Conservation (phyloP, 305 asterid genomes). For the Fraxinus paxiana region DNA sequence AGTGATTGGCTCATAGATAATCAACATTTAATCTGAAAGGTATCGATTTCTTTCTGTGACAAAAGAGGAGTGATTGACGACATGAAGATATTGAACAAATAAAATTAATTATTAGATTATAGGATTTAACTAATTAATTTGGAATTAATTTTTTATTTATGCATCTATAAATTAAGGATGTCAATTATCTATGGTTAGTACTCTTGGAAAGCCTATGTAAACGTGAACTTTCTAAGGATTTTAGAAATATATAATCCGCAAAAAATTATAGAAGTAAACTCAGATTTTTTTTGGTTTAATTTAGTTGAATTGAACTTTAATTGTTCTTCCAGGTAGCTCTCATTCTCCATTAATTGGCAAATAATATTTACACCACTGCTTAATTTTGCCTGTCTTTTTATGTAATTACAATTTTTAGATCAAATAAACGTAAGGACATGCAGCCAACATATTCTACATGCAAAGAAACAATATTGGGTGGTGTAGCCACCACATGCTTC, state of each 20-base stretch:
- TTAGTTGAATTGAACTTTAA: not conserved
- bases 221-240: not conserved
- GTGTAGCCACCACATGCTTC: not conserved
- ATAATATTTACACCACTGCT: not conserved
- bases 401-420: not conserved
- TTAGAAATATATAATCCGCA: not conserved
- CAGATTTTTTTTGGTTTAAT: not conserved
- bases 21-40: not conserved
- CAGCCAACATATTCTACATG: not conserved
- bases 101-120: not conserved
- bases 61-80: not conserved
- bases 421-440: not conserved
- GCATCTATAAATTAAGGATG: not conserved
- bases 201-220: not conserved
- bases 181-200: not conserved
- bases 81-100: not conserved
- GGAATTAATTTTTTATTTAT: not conserved
- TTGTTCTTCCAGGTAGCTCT: not conserved
- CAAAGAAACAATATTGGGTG: not conserved
- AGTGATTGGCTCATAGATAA: not conserved
- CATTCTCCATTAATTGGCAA: not conserved
- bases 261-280: not conserved
- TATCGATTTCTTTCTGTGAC: not conserved
- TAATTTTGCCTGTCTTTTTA: not conserved
- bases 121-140: not conserved